A percentile compares a stretch with the other conserved stretches of the same genome.
These are phyloP conservation scores for Euphorbia pulcherrima DNA, from an alignment of 345 rosid species.

Conservation along the genomic window DNA sequence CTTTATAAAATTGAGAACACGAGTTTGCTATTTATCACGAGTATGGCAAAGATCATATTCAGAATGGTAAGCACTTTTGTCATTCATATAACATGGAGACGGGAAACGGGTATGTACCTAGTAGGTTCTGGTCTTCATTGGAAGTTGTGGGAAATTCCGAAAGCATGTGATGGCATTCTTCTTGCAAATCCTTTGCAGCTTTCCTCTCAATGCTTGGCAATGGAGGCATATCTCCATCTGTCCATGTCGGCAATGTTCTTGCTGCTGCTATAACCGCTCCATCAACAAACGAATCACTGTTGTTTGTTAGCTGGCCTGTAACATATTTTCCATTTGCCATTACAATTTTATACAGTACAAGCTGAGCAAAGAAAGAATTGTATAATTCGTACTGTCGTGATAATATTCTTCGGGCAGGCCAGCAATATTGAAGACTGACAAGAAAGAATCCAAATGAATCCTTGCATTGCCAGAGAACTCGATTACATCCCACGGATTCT, in stretches of 20 bases:
- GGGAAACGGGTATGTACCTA: constrained; percentile 37
- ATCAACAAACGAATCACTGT: constrained; percentile 56
- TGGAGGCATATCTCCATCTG: constrained; percentile 75
- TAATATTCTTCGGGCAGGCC: constrained; percentile 86
- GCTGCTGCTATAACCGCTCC: constrained; percentile 91
- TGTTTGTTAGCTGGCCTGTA: constrained; percentile 44
- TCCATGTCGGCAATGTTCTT: constrained; percentile 82
- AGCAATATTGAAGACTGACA: constrained; percentile 71
- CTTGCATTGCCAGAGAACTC: constrained; percentile 66
- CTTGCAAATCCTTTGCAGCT: constrained; percentile 75
- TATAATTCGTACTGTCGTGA: constrained; percentile 51
- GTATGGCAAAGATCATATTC: not conserved
- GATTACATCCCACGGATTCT: constrained; percentile 92
- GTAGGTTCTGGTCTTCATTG: constrained; percentile 61
- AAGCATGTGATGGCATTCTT: constrained; percentile 75
- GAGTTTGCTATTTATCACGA: not conserved
- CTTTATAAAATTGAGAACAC: not conserved
- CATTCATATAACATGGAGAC: not conserved
- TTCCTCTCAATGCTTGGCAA: constrained; percentile 70
- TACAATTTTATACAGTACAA: not conserved
- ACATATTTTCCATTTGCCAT: constrained; percentile 13
- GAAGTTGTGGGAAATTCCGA: constrained; percentile 62
- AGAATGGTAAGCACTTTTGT: not conserved
- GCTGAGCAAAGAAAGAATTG: not conserved
- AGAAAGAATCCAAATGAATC: constrained; percentile 78